A percentile compares a stretch with the other conserved stretches of the same genome.
Evolutionary conservation across 2,329 filamentous ascomycete genomes (phyloP).

Genomic region (Aspergillus udagawae): DNA sequence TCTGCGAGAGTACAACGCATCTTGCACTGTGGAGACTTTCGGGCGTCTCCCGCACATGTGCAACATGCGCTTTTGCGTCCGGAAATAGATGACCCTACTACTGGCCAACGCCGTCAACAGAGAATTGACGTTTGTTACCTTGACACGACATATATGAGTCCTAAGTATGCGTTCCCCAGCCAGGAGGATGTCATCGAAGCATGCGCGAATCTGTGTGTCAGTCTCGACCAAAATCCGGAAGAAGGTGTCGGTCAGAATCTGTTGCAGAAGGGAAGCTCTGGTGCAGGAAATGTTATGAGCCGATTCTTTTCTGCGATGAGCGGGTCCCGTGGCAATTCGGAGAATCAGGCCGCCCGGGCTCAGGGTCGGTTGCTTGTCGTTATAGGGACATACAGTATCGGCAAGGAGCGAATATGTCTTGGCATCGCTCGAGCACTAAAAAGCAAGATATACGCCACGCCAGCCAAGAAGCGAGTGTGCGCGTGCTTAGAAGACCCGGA

Average conservation of each 20-base stretch:
- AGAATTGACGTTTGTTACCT: constrained; percentile 94
- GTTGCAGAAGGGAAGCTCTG: constrained; percentile 55
- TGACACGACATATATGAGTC: constrained; percentile 94
- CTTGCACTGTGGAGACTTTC: constrained; percentile 92
- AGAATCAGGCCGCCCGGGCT: constrained; percentile 27
- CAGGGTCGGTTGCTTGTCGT: constrained; percentile 77
- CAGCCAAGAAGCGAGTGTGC: constrained; percentile 79
- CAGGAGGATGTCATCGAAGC: constrained; percentile 84
- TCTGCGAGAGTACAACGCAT: constrained; percentile 68
- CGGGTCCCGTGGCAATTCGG: constrained; percentile 20
- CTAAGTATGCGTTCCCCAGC: constrained; percentile 88
- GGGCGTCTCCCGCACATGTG: constrained; percentile 81
- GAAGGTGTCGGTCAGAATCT: constrained; percentile 53
- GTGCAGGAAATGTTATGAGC: constrained; percentile 56
- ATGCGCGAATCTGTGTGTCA: constrained; percentile 83
- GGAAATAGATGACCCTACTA: constrained; percentile 64
- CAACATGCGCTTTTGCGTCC: constrained; percentile 77
- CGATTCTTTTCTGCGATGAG: constrained; percentile 55
- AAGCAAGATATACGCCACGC: constrained; percentile 83
- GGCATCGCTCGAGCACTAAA: constrained; percentile 82
- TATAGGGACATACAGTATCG: constrained; percentile 95
- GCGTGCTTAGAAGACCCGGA: constrained; percentile 81
- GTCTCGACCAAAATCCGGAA: constrained; percentile 66
- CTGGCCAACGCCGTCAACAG: constrained; percentile 71
- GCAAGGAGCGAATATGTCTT: constrained; percentile 92